Base-by-base conservation (phyloP, 2,329 filamentous ascomycete genomes). In the Exophiala aquamarina region DNA sequence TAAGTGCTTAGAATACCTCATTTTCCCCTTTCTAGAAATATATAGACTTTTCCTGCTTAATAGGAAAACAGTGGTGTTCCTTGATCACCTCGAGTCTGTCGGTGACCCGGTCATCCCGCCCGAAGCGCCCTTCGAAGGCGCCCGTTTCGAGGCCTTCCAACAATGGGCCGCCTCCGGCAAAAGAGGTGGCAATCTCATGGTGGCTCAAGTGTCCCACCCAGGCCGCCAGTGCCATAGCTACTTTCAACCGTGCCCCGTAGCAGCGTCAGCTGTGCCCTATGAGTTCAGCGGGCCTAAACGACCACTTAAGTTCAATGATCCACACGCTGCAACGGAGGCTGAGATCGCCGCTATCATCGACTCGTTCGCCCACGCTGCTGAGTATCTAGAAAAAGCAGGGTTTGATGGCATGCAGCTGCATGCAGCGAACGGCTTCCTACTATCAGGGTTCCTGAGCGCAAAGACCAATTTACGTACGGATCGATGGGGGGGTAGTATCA, bases 401-500 rank as follows among this genome's bases (percentile, higher is more conserved):
- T 86, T 64, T 44, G 74, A 77, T 51, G 76, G 76, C 2, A 67
- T 66, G 19, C 44, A 66, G 57, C 63, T 80, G 8, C 77, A 80
- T 55, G 74, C 64, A 13, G 77, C 76, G 1, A 79, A 83, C 52
- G 79, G 80, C 0, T 82, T 81, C 57, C 66, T 83, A 2, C 62
- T 83, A 0, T 67, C 73, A 5, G 75, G 80, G n/a, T 83, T 83
- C 59, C 60, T 83, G 14, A 74, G 71, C 3, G 63, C 69, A 2
- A 70, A 67, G 19, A 72, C 69, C 0, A 83, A 83, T 56, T 60
- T 72, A 63, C 75, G 83, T 37, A 85, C 78, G 17, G 83, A 86
- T 62, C 58, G 74, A 43, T 87, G 86, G 62, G 83, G 84, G 41
- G 83, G 84, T 46, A 74, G 71, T 61, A 81, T 85, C 55, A 77